Percentiles rank a stretch among this genome's conserved stretches.
Conservation (phyloP, 441 rosid species). For the Jatropha podagrica region DNA sequence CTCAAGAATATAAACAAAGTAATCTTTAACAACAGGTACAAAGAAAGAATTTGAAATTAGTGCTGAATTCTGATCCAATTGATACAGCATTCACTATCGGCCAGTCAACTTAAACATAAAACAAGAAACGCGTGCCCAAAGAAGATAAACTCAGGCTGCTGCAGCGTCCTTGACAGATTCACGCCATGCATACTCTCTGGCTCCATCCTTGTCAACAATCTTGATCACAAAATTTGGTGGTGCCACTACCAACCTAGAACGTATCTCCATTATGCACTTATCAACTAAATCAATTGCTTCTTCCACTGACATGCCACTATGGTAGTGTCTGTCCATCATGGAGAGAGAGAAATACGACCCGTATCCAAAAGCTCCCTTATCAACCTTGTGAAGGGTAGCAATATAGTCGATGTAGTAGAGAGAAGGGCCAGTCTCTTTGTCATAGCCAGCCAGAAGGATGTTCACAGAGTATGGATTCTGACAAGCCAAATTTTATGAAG, state of each 20-base stretch:
- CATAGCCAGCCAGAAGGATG: slow-evolving; percentile 93
- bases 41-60: slow-evolving; percentile 15
- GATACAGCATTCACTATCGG: not conserved
- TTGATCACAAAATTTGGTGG: slow-evolving; percentile 96
- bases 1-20: no score
- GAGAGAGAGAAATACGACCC: slow-evolving; percentile 89
- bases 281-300: slow-evolving; percentile 83
- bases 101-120: slow-evolving; percentile 18
- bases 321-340: slow-evolving; percentile 96
- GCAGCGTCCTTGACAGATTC: slow-evolving; percentile 62
- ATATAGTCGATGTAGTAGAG: slow-evolving; percentile 95
- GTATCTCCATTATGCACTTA: slow-evolving; percentile 85
- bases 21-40: not conserved
- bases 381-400: slow-evolving; percentile 95
- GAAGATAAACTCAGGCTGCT: slow-evolving; percentile 34
- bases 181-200: slow-evolving; percentile 84
- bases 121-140: not conserved
- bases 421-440: slow-evolving; percentile 89
- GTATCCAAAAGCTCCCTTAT: slow-evolving; percentile 93
- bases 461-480: slow-evolving; percentile 90
- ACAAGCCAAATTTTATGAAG: slow-evolving; percentile 12
- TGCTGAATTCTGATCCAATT: not conserved
- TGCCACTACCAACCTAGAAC: slow-evolving; percentile 87
- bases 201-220: slow-evolving; percentile 93
- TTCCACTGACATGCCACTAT: slow-evolving; percentile 82